phyloP scores from a whole-genome alignment of 202 grass and related monocot genomes.

The Hordeum pubiflorum region DNA sequence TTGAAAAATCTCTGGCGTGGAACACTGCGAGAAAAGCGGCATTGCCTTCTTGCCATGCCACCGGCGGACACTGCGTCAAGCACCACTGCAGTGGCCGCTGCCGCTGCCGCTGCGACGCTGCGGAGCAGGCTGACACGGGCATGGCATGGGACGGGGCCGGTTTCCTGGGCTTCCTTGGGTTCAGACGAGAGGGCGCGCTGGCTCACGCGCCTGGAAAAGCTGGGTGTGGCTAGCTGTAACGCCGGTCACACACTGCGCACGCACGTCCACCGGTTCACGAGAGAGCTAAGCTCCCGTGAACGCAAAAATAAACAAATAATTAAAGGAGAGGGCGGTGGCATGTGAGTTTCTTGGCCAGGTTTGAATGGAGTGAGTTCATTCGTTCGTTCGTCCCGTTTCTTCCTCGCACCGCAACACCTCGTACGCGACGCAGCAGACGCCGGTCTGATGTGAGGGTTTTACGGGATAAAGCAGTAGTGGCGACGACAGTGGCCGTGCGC shows the following conservation, averaged over 20 bases:
- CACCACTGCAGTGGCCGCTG: background rate
- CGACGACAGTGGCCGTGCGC: slow-evolving; percentile 9
- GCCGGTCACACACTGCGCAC: background rate
- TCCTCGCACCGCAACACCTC: background rate
- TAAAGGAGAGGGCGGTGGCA: background rate
- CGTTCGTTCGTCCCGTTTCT: background rate
- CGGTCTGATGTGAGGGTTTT: background rate
- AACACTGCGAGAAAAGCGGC: slow-evolving; percentile 21
- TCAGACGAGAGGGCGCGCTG: background rate
- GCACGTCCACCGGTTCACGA: background rate
- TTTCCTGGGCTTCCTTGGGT: background rate
- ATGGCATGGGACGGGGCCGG: background rate
- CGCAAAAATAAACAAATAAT: background rate
- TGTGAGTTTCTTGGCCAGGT: background rate
- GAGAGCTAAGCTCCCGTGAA: background rate
- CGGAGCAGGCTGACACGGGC: slow-evolving; percentile 12
- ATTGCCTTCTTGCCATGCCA: background rate
- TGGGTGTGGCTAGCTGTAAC: background rate
- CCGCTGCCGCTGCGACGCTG: background rate
- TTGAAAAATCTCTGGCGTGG: slow-evolving; percentile 14
- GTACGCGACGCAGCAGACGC: background rate
- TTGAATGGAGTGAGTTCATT: background rate
- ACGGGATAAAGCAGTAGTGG: background rate
- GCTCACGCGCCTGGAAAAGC: background rate
- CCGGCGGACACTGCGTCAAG: slow-evolving; percentile 26